Evolutionary conservation across 2,329 filamentous ascomycete genomes (phyloP), one percentile per base, ranked within the genome.

Genomic region (Nannizziopsis arthrosporioides): DNA sequence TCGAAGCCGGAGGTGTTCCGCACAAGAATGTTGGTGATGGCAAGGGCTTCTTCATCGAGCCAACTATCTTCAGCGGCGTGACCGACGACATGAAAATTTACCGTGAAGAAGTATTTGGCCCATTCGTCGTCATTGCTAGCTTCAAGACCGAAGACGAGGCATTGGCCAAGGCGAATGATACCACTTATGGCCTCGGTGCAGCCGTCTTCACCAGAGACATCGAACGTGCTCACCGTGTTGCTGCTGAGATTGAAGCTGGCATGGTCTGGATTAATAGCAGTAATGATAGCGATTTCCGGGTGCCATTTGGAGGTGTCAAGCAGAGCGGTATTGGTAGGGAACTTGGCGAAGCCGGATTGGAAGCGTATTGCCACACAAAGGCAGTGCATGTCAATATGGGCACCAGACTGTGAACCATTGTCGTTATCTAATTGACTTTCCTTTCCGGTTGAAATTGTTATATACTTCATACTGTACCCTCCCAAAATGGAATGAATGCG

Each of bases 211-310:
- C 77, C 0, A 68, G 76, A 55, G 75, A 84, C 59, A 76, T 85
- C 56, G 75, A 76, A 56, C 75, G 74, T 54, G 81, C 78, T 2
- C 74, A 77, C 58, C 69, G 74, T 1, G 63, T 78, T 2, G 68
- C 72, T 1, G 65, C 70, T 2, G 68, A 71, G 41, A 68, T 85
- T 40, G 79, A 84, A 61, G 74, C 77, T 10, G 82, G 82, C 27
- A 83, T 82, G 74, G 80, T 85, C 2, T 82, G 80, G 68, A 76
- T 85, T 59, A 85, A 85, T 56, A 75, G 71, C 55, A 74, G 73
- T 63, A 74, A 71, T 49, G 66, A 70, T 54, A 62, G 62, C 41
- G 63, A 69, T 51, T 65, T 67, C 58, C 63, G 67, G 7, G 69
- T 80, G 40, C 77, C 77, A 0, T 81, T 81, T 56, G 77, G 77